Base-by-base conservation (phyloP, 1,139 yeast species). In the Blastobotrys niveus region DNA sequence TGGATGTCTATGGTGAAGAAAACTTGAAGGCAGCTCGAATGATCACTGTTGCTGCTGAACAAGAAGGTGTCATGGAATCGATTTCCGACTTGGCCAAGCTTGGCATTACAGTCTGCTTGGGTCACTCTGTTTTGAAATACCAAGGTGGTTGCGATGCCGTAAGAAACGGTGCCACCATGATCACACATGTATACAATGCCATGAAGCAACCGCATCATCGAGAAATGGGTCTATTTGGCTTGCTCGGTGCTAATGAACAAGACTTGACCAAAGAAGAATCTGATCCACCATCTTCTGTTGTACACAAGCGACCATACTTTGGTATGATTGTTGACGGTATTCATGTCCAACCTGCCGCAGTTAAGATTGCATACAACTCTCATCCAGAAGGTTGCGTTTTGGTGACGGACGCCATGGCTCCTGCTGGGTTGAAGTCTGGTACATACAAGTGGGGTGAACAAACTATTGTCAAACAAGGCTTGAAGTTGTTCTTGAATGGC, bases 181-280 rank as follows among this genome's bases (percentile, higher is more conserved):
- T 79, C 42, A 79, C 84, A 5, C 84, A 79, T 56, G 68, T 79
- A 49, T 79, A 75, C 61, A 79, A 79, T 54, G 84, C 84, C 52
- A 79, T 79, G 84, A 80, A 81, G 2, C 80, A 75, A 57, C 80
- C 80, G 1, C 82, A 77, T 55, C 82, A 78, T 55, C 66, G 84
- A 54, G 75, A 77, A 42, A 77, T 76, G 8, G 82, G 83, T 12
- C 73, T 77, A 15, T 69, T 77, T 29, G 83, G 83, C 3, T 65
- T 78, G 37, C 67, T 77, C 27, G 72, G 73, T 22, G 65, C 45
- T 52, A 37, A 38, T 18, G 43, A 42, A 14, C 38, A 37, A 18
- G 50, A 47, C 24, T 35, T 47, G 36, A 38, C 48, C 6, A 38
- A 42, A 21, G 46, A 67, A 39, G 52, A 62, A 14, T 27, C 38